Conservation (phyloP, 202 grass and related monocot species). For the Panicum hallii region DNA sequence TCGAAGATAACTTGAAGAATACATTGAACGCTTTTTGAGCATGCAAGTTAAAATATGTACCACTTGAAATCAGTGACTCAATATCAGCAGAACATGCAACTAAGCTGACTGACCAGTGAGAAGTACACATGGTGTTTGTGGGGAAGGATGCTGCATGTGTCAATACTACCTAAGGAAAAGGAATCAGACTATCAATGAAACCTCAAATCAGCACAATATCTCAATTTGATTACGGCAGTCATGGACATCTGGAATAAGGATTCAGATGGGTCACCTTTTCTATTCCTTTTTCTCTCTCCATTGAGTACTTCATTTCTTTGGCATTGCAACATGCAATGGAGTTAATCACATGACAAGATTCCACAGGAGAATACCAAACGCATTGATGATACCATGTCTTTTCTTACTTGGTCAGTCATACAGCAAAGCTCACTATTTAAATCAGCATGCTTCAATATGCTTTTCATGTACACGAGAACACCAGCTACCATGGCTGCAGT, state of each 20-base stretch:
- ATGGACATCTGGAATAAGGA: background rate
- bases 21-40: constrained; percentile 31
- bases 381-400: background rate
- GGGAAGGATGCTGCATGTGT: constrained; percentile 9
- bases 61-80: constrained; percentile 17
- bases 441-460: background rate
- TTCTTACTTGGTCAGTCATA: background rate
- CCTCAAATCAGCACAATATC: constrained; percentile 32
- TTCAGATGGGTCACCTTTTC: background rate
- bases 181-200: background rate
- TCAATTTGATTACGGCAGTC: background rate
- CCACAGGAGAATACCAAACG: background rate
- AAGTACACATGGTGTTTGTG: constrained; percentile 25
- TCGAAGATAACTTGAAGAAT: constrained; percentile 15
- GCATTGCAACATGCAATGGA: background rate
- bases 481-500: background rate
- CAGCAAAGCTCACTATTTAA: constrained; percentile 10
- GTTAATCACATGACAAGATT: constrained; percentile 16
- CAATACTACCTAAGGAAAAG: background rate
- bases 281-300: background rate
- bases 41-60: constrained; percentile 11
- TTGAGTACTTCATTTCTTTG: constrained; percentile 1
- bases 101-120: constrained; percentile 3
- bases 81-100: background rate
- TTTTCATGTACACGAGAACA: constrained; percentile 7